These are phyloP conservation scores for Calonectria henricotiae DNA, from an alignment of 2,329 filamentous ascomycete species.

Conservation along the genomic window DNA sequence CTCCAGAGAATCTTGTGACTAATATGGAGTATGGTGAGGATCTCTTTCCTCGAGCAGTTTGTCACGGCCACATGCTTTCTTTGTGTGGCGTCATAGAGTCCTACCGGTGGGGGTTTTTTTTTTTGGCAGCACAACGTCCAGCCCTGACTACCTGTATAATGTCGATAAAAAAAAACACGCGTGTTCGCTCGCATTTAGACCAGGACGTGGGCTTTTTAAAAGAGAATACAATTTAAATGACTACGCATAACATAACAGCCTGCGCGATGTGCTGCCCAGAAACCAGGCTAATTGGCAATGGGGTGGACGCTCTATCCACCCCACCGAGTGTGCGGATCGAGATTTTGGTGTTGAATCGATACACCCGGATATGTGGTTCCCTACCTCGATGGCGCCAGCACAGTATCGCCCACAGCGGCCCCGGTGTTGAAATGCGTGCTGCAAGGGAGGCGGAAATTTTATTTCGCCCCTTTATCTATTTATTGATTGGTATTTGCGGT, in stretches of 20 bases:
- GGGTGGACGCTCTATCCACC: constrained; percentile 1
- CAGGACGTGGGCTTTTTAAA: not conserved
- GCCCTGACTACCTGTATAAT: constrained; percentile 9
- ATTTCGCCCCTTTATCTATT: not conserved
- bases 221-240: not conserved
- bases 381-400: constrained; percentile 20
- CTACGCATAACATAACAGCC: not conserved
- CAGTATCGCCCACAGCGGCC: constrained; percentile 2
- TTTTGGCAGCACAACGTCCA: not conserved
- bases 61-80: constrained; percentile 10
- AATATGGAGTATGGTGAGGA: not conserved
- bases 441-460: not conserved
- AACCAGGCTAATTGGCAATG: not conserved
- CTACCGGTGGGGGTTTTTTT: not conserved
- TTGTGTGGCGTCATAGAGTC: constrained; percentile 25
- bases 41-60: constrained; percentile 20
- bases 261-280: constrained; percentile 1
- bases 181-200: not conserved
- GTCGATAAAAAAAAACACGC: not conserved
- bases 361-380: constrained; percentile 4
- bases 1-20: not conserved
- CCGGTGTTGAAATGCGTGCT: constrained; percentile 6
- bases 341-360: constrained; percentile 38
- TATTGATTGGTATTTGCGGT: not conserved
- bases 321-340: constrained; percentile 25